A percentile compares a stretch with the other conserved stretches of the same genome.
Conservation (phyloP, 345 rosid species). For the Eucalyptus dawsonii region DNA sequence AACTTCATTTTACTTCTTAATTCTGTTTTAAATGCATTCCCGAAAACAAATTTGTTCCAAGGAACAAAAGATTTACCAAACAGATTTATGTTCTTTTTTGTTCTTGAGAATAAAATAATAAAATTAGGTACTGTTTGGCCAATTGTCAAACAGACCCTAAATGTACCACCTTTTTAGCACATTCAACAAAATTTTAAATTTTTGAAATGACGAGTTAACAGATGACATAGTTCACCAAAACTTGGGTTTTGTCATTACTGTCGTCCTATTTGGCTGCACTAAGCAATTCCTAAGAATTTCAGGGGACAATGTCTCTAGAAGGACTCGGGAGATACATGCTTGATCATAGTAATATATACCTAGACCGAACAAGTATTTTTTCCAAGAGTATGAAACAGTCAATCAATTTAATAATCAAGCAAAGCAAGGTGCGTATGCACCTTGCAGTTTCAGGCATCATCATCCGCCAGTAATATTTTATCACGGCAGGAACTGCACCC, state of each 20-base stretch:
- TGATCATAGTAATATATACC: background rate
- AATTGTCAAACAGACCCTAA: background rate
- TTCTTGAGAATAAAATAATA: no score
- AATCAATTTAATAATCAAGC: background rate
- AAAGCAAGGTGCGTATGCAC: background rate
- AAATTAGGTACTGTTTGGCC: accelerated
- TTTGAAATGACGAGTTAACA: background rate
- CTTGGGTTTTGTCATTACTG: background rate
- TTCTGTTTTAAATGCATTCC: accelerated
- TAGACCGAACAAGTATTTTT: background rate
- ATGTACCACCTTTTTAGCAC: background rate
- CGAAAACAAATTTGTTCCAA: no score
- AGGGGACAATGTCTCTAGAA: background rate
- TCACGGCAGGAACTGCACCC: background rate
- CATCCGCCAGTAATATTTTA: background rate
- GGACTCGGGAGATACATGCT: background rate
- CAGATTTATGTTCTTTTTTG: no score
- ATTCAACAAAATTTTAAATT: background rate
- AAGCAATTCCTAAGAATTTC: background rate
- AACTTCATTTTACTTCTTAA: no score
- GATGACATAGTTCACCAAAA: background rate
- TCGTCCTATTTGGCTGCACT: background rate
- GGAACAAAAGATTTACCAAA: no score
- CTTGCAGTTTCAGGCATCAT: background rate
- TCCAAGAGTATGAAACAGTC: background rate